Evolutionary conservation across 208 protist species (phyloP), one percentile per base, ranked within the genome.

Genomic region (Trypanosoma conorhini): DNA sequence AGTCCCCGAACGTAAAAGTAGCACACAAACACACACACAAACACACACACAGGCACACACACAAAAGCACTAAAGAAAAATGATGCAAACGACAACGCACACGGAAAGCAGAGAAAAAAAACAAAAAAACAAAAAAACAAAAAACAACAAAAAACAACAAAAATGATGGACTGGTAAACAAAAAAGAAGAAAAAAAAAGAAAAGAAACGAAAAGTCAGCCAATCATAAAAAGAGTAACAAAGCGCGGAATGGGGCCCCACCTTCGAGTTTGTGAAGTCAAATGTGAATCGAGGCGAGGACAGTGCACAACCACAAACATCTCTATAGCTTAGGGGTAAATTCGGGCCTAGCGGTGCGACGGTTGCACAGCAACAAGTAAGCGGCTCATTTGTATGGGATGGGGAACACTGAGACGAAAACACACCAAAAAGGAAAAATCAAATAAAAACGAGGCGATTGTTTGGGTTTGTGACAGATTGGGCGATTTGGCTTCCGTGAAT

Each of bases 101-200:
- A 55, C 10, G 28, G 48, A 35, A 62, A 70, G 5, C 0, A 22
- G 10, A 38, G 26, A 59, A 62, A 48, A 62, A 33, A 61, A 59
- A 62, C 1, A 46, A 46, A 46, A 46, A 10, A 46, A 70, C 21
- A 13, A 3, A 46, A 70, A 28, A 56, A 67, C 35, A 79, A 70
- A 70, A 51, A 66, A 63, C 66, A 66, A 55, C 30, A 54, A 54
- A 19, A 26, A 54, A 9, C 5, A 24, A 26, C 22, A 24, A 9
- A 26, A 54, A 9, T 24, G 26, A 54, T 8, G 21, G 21, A 52
- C 13, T 7, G 21, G 21, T 5, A 22, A 17, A 52, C 7, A 52
- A 24, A 24, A 52, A 52, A 52, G 7, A 17, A 52, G 21, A n/a
- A 51, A 51, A n/a, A 51, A n/a, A 51, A n/a, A 51, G 15, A 51